Evolutionary conservation across 805 yeast species (phyloP).

Genomic region (Yamadazyma phyllophila): DNA sequence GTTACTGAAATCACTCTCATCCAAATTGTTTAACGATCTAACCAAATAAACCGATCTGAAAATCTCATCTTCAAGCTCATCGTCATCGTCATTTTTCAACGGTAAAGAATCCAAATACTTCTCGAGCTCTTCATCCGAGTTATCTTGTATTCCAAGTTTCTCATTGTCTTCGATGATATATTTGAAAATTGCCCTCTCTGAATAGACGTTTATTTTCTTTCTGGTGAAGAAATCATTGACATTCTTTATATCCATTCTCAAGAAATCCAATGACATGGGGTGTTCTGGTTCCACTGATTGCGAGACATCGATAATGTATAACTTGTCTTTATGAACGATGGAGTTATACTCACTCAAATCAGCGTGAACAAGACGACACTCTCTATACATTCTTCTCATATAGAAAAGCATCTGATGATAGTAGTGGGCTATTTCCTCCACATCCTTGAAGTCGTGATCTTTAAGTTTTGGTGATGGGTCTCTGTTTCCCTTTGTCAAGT

Average conservation of each 20-base stretch:
- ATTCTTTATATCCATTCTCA: constrained; percentile 96
- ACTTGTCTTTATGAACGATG: constrained; percentile 72
- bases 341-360: constrained; percentile 94
- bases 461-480: constrained; percentile 88
- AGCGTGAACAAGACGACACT: constrained; percentile 91
- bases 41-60: constrained; percentile 80
- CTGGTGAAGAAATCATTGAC: constrained; percentile 82
- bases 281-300: constrained; percentile 98
- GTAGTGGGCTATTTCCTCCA: constrained; percentile 61
- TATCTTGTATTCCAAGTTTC: constrained; percentile 33
- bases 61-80: constrained; percentile 69
- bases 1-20: constrained; percentile 85
- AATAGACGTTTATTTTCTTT: constrained; percentile 68
- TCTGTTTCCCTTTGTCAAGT: constrained; percentile 72
- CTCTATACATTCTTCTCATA: constrained; percentile 84
- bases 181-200: constrained; percentile 79
- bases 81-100: constrained; percentile 57
- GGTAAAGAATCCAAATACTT: constrained; percentile 51
- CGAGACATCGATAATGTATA: constrained; percentile 93
- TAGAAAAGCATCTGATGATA: constrained; percentile 79
- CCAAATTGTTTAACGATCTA: constrained; percentile 75
- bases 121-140: constrained; percentile 42
- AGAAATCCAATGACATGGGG: constrained; percentile 91
- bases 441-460: constrained; percentile 73
- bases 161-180: constrained; percentile 59